Percentiles rank a stretch among this genome's conserved stretches.
phyloP scores from a whole-genome alignment of 139 green algal genomes.

The Dunaliella sp. region DNA sequence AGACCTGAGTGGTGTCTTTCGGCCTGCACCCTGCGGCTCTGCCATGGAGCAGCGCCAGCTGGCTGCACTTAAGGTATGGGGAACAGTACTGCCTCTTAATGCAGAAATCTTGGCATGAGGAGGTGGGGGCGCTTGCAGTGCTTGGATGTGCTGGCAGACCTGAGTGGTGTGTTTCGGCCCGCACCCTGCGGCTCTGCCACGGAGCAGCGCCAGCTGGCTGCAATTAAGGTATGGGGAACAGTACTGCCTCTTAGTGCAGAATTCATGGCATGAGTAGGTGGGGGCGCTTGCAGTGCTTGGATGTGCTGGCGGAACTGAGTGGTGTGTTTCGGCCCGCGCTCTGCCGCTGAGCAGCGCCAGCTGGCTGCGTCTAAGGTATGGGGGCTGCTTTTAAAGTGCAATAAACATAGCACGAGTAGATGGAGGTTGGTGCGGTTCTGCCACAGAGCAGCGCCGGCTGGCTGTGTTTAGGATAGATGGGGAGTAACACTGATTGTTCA shows the following conservation, averaged over 20 bases:
- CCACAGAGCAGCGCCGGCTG: conserved; percentile 57
- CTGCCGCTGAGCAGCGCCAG: conserved; percentile 46
- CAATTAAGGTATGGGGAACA: conserved; percentile 52
- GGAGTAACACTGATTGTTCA: too few species aligned
- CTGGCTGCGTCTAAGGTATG: conserved; percentile 60
- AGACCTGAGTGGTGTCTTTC: conserved; percentile 16
- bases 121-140: not conserved
- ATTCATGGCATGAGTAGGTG: too few species aligned
- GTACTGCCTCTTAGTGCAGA: too few species aligned
- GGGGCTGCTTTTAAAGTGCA: too few species aligned
- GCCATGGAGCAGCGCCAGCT: conserved; percentile 58
- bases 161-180: conserved; percentile 25
- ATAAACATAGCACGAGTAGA: too few species aligned
- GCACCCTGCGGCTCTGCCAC: conserved; percentile 24
- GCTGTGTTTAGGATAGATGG: conserved; percentile 54
- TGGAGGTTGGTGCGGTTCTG: not conserved
- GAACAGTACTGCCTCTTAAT: too few species aligned
- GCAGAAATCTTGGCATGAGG: too few species aligned
- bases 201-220: conserved; percentile 64
- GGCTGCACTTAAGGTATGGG: conserved; percentile 53
- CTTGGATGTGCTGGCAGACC: conserved; percentile 46
- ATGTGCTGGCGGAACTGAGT: conserved; percentile 38
- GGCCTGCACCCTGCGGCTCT: conserved; percentile 34
- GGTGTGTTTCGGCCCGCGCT: conserved; percentile 34
- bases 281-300: conserved; percentile 24